A percentile compares a stretch with the other conserved stretches of the same genome.
phyloP scores from a whole-genome alignment of 2,329 filamentous ascomycete genomes.

The Fusarium austroafricanum region DNA sequence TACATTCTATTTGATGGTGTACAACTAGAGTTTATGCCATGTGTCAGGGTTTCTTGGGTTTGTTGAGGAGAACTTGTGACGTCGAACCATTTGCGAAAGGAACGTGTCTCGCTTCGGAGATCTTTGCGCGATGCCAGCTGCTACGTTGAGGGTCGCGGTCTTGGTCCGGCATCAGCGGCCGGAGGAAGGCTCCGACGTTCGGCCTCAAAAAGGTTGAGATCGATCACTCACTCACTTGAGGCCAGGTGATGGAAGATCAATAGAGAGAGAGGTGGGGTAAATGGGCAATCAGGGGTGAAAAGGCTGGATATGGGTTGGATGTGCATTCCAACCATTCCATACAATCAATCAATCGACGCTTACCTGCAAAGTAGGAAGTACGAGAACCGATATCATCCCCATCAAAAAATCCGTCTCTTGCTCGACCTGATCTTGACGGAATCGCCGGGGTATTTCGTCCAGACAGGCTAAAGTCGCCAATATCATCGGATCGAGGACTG shows the following conservation, averaged over 20 bases:
- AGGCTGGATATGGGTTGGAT: constrained; percentile 6
- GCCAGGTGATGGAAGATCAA: constrained; percentile 27
- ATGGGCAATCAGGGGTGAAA: constrained; percentile 9
- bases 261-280: constrained; percentile 11
- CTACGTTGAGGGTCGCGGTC: constrained; percentile 1
- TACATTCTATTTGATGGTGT: constrained; percentile 1
- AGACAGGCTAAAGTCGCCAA: constrained; percentile 47
- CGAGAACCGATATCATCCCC: constrained; percentile 27
- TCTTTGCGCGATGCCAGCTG: constrained; percentile 15
- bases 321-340: constrained; percentile 26
- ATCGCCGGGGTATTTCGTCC: constrained; percentile 47
- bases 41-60: constrained; percentile 17
- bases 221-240: constrained; percentile 27
- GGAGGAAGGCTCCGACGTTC: constrained; percentile 6
- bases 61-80: constrained; percentile 22
- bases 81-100: constrained; percentile 14
- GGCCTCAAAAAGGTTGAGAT: not conserved
- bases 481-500: constrained; percentile 47
- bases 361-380: constrained; percentile 31
- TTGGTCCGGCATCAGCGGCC: constrained; percentile 7
- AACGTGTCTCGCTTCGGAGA: constrained; percentile 33
- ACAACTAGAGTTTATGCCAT: constrained; percentile 31
- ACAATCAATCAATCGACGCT: constrained; percentile 1
- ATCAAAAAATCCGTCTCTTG: constrained; percentile 32
- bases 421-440: constrained; percentile 14